Evolutionary conservation across 768 basidiomycete species (phyloP), one percentile per base, ranked within the genome.

Genomic region (Xerocomellus intermedius): DNA sequence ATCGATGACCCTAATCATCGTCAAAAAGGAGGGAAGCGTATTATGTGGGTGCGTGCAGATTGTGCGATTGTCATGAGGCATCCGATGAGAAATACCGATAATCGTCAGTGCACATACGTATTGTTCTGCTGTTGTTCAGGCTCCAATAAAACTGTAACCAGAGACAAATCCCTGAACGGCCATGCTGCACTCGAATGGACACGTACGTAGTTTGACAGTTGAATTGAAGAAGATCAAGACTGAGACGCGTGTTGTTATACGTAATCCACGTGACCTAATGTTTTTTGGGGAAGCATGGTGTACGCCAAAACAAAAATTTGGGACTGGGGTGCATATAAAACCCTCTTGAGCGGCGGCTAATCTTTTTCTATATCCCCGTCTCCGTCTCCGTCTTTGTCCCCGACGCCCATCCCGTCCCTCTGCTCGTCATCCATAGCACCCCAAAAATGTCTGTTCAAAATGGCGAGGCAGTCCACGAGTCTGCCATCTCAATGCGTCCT

Each of bases 401-500:
- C 35, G 42, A 54, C 55, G 16, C 14, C n/a, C 17, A 30, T 17
- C 38, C 46, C 46, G 12, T 39, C n/a, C 19, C 37, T 32, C 48
- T 55, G 5, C 5, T 52, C 42, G 49, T 60, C 56, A 50, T 39
- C 41, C 48, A 41, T 42, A 54, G 36, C 51, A 35, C 35, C 24
- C 19, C 22, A 26, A 45, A 68, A 68, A 74, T 74, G 74, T 68
- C 71, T 60, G 43, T 58, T 44, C 65, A 64, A 49, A 66, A 66
- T 49, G 73, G 64, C 21, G 68, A 70, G 45, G 71, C 61, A 56
- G 60, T 55, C 58, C 56, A 44, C n/a, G 67, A 66, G 58, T 47
- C 66, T 62, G 61, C 63, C 58, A 65, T 74, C 50, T 57, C 66
- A 56, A 71, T 67, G 55, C 75, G 75, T 56, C 75, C 74, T 50